Evolutionary conservation across 2,329 filamentous ascomycete genomes (phyloP), one percentile per base, ranked within the genome.

Genomic region (Orbilia javanica): DNA sequence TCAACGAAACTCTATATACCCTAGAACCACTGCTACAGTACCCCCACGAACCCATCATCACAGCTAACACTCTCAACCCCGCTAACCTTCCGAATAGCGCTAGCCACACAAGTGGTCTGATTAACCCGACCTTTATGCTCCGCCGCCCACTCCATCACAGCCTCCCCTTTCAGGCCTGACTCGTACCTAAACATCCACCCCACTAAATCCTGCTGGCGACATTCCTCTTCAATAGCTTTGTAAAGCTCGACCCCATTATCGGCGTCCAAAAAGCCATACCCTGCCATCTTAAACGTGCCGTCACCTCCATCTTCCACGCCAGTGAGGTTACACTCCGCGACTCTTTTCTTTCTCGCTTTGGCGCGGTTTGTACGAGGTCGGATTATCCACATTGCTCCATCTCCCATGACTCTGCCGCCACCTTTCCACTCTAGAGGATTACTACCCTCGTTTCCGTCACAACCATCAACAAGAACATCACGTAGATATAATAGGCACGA

Each of bases 381-480:
- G n/a, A 77, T 71, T 2, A 42, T 65, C 73, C 73, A 77, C 18
- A 42, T n/a, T 6, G 65, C 31, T 1, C 73, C 66, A 27, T 77
- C 52, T 1, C 20, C 15, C 11, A 20, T 27, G 1, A 39, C 69
- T 1, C 71, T 22, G 10, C 73, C 73, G 7, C 73, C 73, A n/a
- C 73, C 73, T 36, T 77, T 77, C 73, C 73, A 77, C 15, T 71
- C 53, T 15, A 77, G 8, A 11, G 73, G 65, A 31, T 77, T 77
- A 2, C 46, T 60, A 3, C 29, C n/a, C 1, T 20, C 20, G 25
- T 77, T 52, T 5, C 48, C 50, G 20, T 77, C 66, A 48, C 73
- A 77, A 1, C 66, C 73, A 29, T 71, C 66, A 3, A 76, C 50
- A 1, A 77, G 31, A n/a, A 27, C 57, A 1, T 44, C 46, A 1